Evolutionary conservation across 306 rosid species (phyloP), one percentile per base, ranked within the genome.

Genomic region (Dryas drummondii): DNA sequence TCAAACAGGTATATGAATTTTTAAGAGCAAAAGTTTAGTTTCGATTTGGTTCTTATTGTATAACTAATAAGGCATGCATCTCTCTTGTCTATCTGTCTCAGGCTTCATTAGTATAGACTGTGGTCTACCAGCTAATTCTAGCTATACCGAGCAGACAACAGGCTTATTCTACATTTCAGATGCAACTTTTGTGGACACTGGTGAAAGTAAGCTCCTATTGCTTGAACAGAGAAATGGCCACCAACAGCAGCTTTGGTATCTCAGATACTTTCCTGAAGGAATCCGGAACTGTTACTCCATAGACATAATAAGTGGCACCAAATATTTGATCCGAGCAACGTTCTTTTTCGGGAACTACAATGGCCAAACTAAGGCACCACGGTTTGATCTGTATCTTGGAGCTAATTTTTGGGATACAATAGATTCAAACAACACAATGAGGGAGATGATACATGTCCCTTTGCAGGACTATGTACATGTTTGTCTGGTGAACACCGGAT

Each of bases 251-350:
- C 40, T 55, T 13, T 10, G 11, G 19, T 11, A 37, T 53, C 74
- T 78, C 22, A 78, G 86, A 67, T 65, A 64, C 83, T 82, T 82
- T 50, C 83, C 86, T 5, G 66, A 74, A 26, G 86, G 86, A 65
- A 74, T 41, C 7, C 57, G 83, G 40, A 83, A 83, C 48, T 83
- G 86, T 52, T 79, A 75, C 71, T 79, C 52, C 17, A 53, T 83
- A 37, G 70, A 65, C 52, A 32, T 79, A 8, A 58, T 17, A 11
- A 55, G 26, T 5, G 76, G 53, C 32, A 58, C 71, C 68, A 75
- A 60, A 9, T 83, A 83, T 62, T 63, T 83, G 66, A 79, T 83
- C 55, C 71, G 81, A 57, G 83, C 76, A 4, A 57, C 41, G 9
- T 82, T 82, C 58, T 11, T 59, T 11, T 78, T 75, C 11, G 83